phyloP scores from a whole-genome alignment of 1,284 basidiomycete species.

The Amylostereum chailletii region DNA sequence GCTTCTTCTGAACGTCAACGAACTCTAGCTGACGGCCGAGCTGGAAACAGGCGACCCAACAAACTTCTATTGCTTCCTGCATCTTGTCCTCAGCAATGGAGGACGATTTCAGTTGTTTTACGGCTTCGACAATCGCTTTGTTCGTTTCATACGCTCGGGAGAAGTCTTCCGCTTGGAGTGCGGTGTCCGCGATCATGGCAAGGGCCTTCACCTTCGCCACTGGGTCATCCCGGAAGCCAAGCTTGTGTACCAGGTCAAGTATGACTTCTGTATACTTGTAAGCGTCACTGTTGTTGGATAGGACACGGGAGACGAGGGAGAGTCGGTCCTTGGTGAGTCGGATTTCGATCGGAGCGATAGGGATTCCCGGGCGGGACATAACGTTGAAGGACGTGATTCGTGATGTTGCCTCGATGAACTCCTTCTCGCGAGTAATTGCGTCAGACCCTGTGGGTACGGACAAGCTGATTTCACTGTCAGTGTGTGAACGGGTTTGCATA shows the following conservation, averaged over 20 bases:
- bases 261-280: constrained; percentile 88
- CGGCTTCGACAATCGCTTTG: constrained; percentile 62
- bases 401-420: constrained; percentile 92
- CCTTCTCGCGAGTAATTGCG: constrained; percentile 61
- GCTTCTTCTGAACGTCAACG: constrained; percentile 54
- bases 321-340: constrained; percentile 82
- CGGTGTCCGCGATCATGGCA: constrained; percentile 83
- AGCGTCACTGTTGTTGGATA: constrained; percentile 75
- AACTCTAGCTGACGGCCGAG: constrained; percentile 78
- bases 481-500: constrained; percentile 7
- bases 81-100: constrained; percentile 36
- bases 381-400: constrained; percentile 80
- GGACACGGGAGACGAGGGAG: constrained; percentile 71
- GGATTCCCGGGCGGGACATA: constrained; percentile 61
- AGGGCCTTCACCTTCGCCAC: constrained; percentile 74
- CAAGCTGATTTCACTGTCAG: constrained; percentile 41
- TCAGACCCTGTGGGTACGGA: constrained; percentile 62
- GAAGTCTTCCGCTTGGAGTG: constrained; percentile 76
- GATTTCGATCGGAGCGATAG: constrained; percentile 85
- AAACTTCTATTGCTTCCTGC: constrained; percentile 66
- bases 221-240: constrained; percentile 67
- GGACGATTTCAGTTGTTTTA: constrained; percentile 37
- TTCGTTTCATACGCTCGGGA: constrained; percentile 61
- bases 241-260: constrained; percentile 79
- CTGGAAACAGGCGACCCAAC: constrained; percentile 82